Percentiles rank a stretch among this genome's conserved stretches.
These are phyloP conservation scores for Pleurostoma richardsiae DNA, from an alignment of 2,329 filamentous ascomycete genomes.

Conservation along the genomic window DNA sequence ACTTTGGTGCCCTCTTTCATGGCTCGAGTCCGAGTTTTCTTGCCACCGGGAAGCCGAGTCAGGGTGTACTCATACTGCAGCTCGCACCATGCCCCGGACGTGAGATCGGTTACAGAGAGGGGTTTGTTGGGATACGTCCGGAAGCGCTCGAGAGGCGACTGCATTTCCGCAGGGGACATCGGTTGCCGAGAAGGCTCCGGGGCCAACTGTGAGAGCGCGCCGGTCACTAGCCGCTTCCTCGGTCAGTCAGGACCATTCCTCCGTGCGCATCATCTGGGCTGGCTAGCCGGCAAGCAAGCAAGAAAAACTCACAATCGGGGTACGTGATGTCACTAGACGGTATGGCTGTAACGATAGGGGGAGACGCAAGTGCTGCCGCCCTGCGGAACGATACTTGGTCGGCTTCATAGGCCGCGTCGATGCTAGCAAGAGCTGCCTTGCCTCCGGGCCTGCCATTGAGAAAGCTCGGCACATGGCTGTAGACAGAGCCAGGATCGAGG, in stretches of 20 bases:
- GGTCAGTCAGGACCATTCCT: conserved; percentile 52
- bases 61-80: conserved; percentile 88
- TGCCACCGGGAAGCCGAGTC: conserved; percentile 64
- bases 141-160: conserved; percentile 69
- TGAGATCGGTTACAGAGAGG: conserved; percentile 81
- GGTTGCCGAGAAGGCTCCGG: not conserved
- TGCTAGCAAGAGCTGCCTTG: conserved; percentile 6
- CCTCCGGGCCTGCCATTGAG: conserved; percentile 1
- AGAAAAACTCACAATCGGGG: conserved; percentile 45
- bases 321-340: conserved; percentile 29
- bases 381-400: too few relatives aligned
- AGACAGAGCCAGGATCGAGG: not conserved
- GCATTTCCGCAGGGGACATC: conserved; percentile 23
- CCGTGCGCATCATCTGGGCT: too few relatives aligned
- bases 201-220: conserved; percentile 22
- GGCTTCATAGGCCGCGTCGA: conserved; percentile 1
- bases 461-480: conserved; percentile 3
- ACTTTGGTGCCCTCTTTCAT: conserved; percentile 81
- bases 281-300: not conserved
- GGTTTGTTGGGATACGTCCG: conserved; percentile 72
- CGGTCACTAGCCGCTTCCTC: conserved; percentile 58
- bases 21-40: conserved; percentile 68
- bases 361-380: too few relatives aligned
- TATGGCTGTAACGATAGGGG: not conserved
- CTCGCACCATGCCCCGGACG: conserved; percentile 92